Evolutionary conservation across 441 rosid genomes (phyloP), one percentile per base, ranked within the genome.

Genomic region (Populus hybrid): DNA sequence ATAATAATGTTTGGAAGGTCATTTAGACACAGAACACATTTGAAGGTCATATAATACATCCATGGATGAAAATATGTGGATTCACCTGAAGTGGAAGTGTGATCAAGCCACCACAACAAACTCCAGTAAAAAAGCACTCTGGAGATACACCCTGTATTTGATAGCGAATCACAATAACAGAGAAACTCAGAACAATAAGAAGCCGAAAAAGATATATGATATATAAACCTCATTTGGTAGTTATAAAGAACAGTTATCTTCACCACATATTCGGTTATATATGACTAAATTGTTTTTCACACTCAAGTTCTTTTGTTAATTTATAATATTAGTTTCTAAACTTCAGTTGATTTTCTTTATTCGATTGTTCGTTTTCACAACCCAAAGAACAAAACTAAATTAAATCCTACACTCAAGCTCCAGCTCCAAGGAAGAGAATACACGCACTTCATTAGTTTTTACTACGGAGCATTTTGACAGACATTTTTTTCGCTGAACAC

Each of bases 61-160:
- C 30, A 14, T 10, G 57, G 10, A 34, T 21, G 73, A 32, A 26
- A 18, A 65, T 24, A 65, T 1, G 71, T 30, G 69, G 61, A 76
- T 24, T 78, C 35, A 91, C 98, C 97, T 91, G 95, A 76, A 90
- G 34, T 4, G 92, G 93, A 81, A 95, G 94, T 78, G 97, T 95
- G 77, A 95, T 80, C 89, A 95, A 86, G 71, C 97, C 91, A 21
- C 97, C 95, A 65, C 92, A 87, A 79, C 97, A 95, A 80, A 95
- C 98, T 82, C 98, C 97, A 67, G 91, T 93, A 78, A 95, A 93
- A 85, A 93, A 95, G 82, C 84, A 86, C 68, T 89, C 95, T 12
- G 97, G 97, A 84, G 92, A 85, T 84, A 89, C 81, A 73, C 96
- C 91, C 94, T 89, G 85, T 72, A 72, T 73, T 28, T 35, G n/a